These are phyloP conservation scores for Plasmodium reichenowi DNA, from an alignment of 169 alveolate genomes.

Conservation along the genomic window DNA sequence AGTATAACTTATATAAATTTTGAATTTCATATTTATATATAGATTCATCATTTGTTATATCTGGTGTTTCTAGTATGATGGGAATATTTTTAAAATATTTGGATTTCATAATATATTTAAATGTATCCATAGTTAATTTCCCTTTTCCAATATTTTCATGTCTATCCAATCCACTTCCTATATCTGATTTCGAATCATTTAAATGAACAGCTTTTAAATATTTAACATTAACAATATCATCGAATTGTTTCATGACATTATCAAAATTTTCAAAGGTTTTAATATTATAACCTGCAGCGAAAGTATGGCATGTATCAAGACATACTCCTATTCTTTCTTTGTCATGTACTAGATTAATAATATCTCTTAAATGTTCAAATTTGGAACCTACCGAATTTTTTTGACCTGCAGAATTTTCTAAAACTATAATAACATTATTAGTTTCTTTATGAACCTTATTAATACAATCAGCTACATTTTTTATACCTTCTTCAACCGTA, in stretches of 20 bases:
- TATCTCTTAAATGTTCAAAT: constrained; percentile 90
- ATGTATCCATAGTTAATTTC: constrained; percentile 89
- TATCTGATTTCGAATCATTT: constrained; percentile 91
- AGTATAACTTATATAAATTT: constrained; percentile 82
- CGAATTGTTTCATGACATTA: constrained; percentile 88
- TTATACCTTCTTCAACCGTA: constrained; percentile 85
- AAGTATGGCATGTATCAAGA: constrained; percentile 93
- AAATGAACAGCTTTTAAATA: constrained; percentile 91
- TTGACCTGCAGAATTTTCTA: constrained; percentile 93
- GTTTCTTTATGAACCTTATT: constrained; percentile 89
- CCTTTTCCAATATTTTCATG: constrained; percentile 93
- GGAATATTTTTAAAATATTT: constrained; percentile 90
- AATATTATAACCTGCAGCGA: constrained; percentile 93
- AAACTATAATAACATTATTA: constrained; percentile 84
- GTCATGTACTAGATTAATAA: constrained; percentile 84
- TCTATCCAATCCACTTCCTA: constrained; percentile 91
- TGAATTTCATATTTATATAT: constrained; percentile 89
- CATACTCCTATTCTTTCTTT: constrained; percentile 92
- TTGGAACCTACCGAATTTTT: constrained; percentile 90
- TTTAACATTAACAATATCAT: constrained; percentile 84
- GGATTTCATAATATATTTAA: constrained; percentile 88
- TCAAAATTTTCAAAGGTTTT: constrained; percentile 86
- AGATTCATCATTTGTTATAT: constrained; percentile 84
- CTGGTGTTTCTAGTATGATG: constrained; percentile 91
- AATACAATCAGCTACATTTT: constrained; percentile 85